Evolutionary conservation across 257 asterid genomes (phyloP), one percentile per base, ranked within the genome.

Genomic region (Ilex asprella): DNA sequence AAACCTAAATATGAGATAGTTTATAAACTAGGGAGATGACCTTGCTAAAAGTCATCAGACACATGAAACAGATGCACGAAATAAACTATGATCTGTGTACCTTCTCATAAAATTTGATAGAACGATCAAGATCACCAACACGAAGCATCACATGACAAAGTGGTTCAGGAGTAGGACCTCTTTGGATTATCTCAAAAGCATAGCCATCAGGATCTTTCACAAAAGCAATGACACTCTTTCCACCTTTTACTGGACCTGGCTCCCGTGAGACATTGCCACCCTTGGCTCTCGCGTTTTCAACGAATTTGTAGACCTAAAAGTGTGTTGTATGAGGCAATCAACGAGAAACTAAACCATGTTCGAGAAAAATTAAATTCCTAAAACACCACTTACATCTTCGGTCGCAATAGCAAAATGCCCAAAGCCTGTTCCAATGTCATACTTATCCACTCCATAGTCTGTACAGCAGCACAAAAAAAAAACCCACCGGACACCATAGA

Each of bases 141-240:
- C 99, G 99, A 75, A 93, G 91, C 99, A 93, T 93, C 68, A 89
- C 99, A 80, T 93, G 99, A 72, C 99, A 93, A 58, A 93, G 95
- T 12, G 99, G 99, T 75, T 89, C 95, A 59, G 96, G 97, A 61
- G 97, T 89, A 16, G 95, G 85, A 41, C 85, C 95, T 12, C 97
- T 81, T 68, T 89, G 95, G 67, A 93, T 85, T 56, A 93, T 78
- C 73, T 93, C 99, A 29, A 89, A 93, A 55, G 87, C 78, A 75
- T 93, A 93, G 65, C 99, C 99, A 81, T 93, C 99, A 10, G 97
- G 99, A 78, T 93, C 97, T 75, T 87, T 93, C 39, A 82, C 99
- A 77, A 93, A 93, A 55, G 99, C 97, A 75, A 93, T 93, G 53
- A 93, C 94, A 73, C 69, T 54, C 29, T 84, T 70, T 63, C 99